Conservation (phyloP, 202 grass and related monocot species). For the Brachypodium distachyon region DNA sequence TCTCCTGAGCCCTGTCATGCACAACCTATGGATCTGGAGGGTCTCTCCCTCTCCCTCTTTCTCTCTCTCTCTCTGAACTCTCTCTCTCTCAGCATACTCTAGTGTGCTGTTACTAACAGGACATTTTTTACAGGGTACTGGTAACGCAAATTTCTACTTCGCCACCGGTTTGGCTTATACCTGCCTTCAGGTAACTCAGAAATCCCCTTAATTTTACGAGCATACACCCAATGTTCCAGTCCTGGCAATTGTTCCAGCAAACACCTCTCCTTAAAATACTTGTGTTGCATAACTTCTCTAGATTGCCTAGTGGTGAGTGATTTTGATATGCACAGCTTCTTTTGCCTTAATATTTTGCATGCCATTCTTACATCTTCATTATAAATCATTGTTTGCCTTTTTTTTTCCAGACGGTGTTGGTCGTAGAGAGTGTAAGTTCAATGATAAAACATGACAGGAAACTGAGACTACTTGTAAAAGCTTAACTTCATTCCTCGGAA, state of each 20-base stretch:
- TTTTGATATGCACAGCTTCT: not conserved
- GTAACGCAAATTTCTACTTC: constrained; percentile 98
- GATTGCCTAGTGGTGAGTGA: not conserved
- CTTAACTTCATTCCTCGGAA: constrained; percentile 18
- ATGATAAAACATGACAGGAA: constrained; percentile 92
- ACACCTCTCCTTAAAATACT: not conserved
- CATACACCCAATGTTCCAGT: not conserved
- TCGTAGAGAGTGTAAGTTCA: constrained; percentile 78
- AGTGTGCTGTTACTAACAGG: not conserved
- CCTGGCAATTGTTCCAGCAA: not conserved
- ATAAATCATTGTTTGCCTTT: constrained; percentile 1
- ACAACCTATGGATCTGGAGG: constrained; percentile 99
- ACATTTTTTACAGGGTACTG: constrained; percentile 72
- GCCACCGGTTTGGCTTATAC: constrained; percentile 89
- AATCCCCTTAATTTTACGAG: not conserved
- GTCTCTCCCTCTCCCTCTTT: constrained; percentile 40
- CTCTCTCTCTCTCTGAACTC: not conserved
- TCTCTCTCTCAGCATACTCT: not conserved
- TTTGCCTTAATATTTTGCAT: not conserved
- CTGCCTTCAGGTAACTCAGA: constrained; percentile 92
- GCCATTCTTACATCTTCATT: not conserved
- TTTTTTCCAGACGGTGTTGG: constrained; percentile 63
- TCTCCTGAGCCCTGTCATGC: constrained; percentile 94
- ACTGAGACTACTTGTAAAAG: constrained; percentile 43
- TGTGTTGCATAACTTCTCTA: not conserved